Evolutionary conservation across 2,329 filamentous ascomycete species (phyloP).

Genomic region (Penicillium sp.): DNA sequence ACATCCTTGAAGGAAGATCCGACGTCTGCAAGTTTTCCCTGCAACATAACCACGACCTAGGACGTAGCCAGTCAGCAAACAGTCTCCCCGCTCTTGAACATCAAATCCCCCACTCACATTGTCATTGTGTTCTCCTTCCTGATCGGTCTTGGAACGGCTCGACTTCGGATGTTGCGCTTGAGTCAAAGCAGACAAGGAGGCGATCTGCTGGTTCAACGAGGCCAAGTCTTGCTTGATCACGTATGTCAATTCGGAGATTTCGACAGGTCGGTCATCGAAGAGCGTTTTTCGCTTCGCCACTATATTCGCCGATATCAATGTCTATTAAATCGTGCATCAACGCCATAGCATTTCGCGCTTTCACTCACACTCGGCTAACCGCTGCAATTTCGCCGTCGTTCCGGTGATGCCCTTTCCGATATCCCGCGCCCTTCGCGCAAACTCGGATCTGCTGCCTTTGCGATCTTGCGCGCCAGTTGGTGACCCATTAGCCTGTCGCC

Average conservation of each 20-base stretch:
- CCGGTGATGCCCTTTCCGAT: constrained; percentile 89
- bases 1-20: constrained; percentile 97
- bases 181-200: constrained; percentile 74
- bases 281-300: constrained; percentile 96
- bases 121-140: constrained; percentile 96
- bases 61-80: constrained; percentile 17
- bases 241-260: constrained; percentile 95
- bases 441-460: constrained; percentile 72
- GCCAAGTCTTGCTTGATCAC: constrained; percentile 98
- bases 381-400: constrained; percentile 94
- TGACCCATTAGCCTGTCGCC: constrained; percentile 59
- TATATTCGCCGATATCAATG: constrained; percentile 33
- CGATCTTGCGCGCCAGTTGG: constrained; percentile 53
- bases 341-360: background rate
- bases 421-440: constrained; percentile 85
- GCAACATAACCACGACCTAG: constrained; percentile 76
- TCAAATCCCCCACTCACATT: constrained; percentile 59
- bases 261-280: constrained; percentile 93
- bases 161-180: constrained; percentile 71
- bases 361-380: constrained; percentile 75
- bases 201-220: constrained; percentile 82
- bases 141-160: constrained; percentile 55
- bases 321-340: background rate
- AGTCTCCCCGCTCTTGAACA: constrained; percentile 9
- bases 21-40: constrained; percentile 89